A percentile compares a stretch with the other conserved stretches of the same genome.
phyloP scores from a whole-genome alignment of 192 early-diverging fungal genomes.

The Chytriomyces confervae region DNA sequence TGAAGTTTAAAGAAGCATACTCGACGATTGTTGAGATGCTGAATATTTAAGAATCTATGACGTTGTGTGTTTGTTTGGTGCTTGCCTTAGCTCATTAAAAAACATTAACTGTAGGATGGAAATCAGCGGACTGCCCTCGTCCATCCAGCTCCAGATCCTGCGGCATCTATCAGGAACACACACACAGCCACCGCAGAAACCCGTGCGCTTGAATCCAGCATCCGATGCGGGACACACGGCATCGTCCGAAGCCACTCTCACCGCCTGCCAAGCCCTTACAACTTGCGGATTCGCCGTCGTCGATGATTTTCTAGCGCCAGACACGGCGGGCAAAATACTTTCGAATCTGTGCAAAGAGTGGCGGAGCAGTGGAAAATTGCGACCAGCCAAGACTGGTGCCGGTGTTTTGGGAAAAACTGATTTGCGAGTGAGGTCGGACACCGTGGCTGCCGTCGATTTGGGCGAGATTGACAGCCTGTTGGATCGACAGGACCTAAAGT shows the following conservation, averaged over 20 bases:
- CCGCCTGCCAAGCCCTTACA: neutral
- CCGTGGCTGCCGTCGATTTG: neutral
- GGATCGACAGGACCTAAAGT: neutral
- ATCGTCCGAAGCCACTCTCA: neutral
- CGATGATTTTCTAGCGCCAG: neutral
- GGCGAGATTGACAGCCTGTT: neutral
- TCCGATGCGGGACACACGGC: neutral
- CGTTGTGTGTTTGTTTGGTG: neutral
- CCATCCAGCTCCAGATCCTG: neutral
- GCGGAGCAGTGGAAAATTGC: neutral
- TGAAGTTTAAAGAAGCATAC: slow-evolving; percentile 62
- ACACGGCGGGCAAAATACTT: neutral
- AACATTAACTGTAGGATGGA: neutral
- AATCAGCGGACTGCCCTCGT: neutral
- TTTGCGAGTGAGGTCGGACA: neutral
- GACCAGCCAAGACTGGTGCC: neutral
- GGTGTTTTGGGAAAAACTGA: neutral
- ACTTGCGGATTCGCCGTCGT: neutral
- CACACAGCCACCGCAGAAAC: neutral
- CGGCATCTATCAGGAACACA: neutral
- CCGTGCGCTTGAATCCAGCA: neutral
- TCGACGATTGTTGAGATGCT: slow-evolving; percentile 42
- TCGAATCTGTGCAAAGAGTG: neutral
- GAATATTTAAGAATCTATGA: slow-evolving; percentile 20
- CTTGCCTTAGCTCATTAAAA: neutral